Base-by-base conservation (phyloP, 306 rosid genomes). In the Comarum palustre region DNA sequence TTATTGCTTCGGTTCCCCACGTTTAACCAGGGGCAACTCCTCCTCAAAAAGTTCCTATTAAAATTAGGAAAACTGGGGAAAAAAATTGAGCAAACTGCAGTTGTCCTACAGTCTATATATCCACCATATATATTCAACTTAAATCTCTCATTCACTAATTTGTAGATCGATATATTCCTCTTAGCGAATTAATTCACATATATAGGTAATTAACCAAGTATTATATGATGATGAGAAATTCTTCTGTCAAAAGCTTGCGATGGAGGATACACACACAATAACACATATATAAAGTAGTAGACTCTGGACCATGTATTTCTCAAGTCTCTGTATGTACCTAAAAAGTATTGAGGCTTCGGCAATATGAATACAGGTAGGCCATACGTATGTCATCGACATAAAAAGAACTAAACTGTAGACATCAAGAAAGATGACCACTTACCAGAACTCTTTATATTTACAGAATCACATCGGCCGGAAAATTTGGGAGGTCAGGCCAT, bases 1-100 rank as follows among this genome's bases (percentile, higher is more conserved):
- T 90, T 48, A 90, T 90, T 84, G 84, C 73, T 58, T 80, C 74
- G 85, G 90, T 88, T 84, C 90, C 93, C 91, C 91, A 88, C 91
- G 87, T 81, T 84, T 73, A 78, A 74, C 70, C 73, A 67, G 66
- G 82, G 76, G 46, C 77, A 82, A 76, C 78, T 62, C 68, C 77
- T 62, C 68, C 76, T 72, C 73, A 6, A 69, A 75, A 65, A 67
- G 31, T 22, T 27, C 76, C 75, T 68, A 62, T 36, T 39, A 59
- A 55, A 47, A 48, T 55, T 71, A 29, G 43, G 32, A 34, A 66
- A 72, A 39, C 43, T 39, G 43, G n/a, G n/a, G n/a, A n/a, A n/a
- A n/a, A n/a, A n/a, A n/a, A n/a, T n/a, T n/a, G 47, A 24, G 64
- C 63, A 43, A 68, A 54, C 75, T 36, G 41, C n/a, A n/a, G n/a